Evolutionary conservation across 2,329 filamentous ascomycete species (phyloP).

Genomic region (Botrytis tulipae): DNA sequence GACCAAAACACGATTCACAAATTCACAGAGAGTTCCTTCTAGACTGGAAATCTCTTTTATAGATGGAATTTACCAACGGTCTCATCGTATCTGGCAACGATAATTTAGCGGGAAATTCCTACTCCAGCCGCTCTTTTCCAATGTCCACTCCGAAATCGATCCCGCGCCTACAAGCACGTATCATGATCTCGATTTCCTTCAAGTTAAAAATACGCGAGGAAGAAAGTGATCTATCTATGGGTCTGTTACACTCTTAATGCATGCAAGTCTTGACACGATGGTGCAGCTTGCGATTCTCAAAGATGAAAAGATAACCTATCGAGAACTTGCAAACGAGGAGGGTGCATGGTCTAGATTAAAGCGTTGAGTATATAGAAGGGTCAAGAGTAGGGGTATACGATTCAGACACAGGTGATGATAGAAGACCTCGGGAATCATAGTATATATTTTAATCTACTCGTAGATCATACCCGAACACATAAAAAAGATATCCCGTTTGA

Average conservation of each 20-base stretch:
- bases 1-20: not conserved
- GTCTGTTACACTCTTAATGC: not conserved
- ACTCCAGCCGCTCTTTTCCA: not conserved
- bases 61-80: not conserved
- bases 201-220: not conserved
- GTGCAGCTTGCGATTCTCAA: not conserved
- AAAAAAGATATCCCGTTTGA: accelerated
- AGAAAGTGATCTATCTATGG: not conserved
- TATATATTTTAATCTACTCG: not conserved
- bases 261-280: not conserved
- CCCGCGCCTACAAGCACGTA: not conserved
- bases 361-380: not conserved
- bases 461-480: accelerated
- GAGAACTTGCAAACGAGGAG: too few species aligned
- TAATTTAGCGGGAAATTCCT: not conserved
- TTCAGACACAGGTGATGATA: not conserved
- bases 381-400: not conserved
- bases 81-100: not conserved
- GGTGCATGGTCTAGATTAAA: not conserved
- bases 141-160: not conserved
- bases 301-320: not conserved
- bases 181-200: not conserved
- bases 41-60: not conserved
- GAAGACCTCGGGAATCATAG: not conserved
- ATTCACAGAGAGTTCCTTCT: not conserved